Evolutionary conservation across 306 rosid species (phyloP), one percentile per base, ranked within the genome.

Genomic region (Cotoneaster glaucophyllus): DNA sequence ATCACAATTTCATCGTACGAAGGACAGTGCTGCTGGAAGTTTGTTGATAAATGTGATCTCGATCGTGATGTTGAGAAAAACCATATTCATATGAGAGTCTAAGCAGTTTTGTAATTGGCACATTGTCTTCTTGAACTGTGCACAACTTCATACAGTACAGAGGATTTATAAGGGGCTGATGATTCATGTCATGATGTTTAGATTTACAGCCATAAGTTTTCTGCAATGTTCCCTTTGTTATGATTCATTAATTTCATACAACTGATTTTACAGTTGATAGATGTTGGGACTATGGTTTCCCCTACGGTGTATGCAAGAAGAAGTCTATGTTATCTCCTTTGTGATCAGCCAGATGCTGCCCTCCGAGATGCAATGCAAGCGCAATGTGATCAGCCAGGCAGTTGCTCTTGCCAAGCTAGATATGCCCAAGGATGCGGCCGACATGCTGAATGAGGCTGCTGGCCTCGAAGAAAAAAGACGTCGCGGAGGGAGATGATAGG

Each of bases 331-430:
- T 80, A 85, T 80, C 91, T 91, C 54, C 84, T 92, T 50, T 86
- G 92, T 25, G 89, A 90, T 82, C 96, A 88, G 83, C 92, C 93
- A 21, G 96, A 92, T 54, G 93, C 92, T 26, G 93, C 97, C 73
- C 88, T 88, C 39, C 85, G 93, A 79, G 97, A 92, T 59, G 96
- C 93, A 17, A 90, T 90, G 92, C 94, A 90, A 84, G 93, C 96
- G 0, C 97, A 93, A 26, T 85, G 90, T n/a, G n/a, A n/a, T n/a
- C n/a, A n/a, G n/a, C n/a, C 93, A 90, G 80, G 88, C 96, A 1
- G 93, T 92, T 44, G 96, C 97, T 32, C 97, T 90, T 64, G 92
- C 94, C 64, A 90, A 90, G 86, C 89, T 88, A 68, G 90, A 86
- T 65, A 93, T 87, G 97, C 79, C 83, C 78, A 87, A 88, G 79